A percentile compares a stretch with the other conserved stretches of the same genome.
These are phyloP conservation scores for Capsicum pubescens DNA, from an alignment of 257 asterid genomes.

Conservation along the genomic window DNA sequence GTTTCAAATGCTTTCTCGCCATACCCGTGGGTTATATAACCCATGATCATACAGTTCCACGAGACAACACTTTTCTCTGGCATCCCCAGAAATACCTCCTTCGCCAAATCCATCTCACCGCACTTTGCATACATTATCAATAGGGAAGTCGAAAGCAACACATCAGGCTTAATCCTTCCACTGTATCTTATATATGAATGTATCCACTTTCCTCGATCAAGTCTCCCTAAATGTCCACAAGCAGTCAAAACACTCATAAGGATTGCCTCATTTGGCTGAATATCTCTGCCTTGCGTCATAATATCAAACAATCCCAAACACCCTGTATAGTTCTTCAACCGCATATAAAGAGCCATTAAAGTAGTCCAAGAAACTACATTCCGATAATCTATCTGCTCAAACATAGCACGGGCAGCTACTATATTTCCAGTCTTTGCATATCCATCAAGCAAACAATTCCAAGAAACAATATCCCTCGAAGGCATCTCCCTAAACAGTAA, in stretches of 20 bases:
- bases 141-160: constrained; percentile 44
- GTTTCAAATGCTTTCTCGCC: constrained; percentile 48
- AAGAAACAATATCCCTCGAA: constrained; percentile 41
- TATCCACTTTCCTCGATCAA: constrained; percentile 48
- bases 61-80: constrained; percentile 44
- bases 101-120: constrained; percentile 44
- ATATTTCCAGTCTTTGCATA: constrained; percentile 38
- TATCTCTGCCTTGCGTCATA: constrained; percentile 40
- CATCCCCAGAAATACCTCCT: constrained; percentile 45
- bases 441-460: constrained; percentile 53
- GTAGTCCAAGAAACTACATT: constrained; percentile 50
- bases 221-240: constrained; percentile 47
- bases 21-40: constrained; percentile 43
- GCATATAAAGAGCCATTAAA: constrained; percentile 48
- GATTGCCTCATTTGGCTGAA: constrained; percentile 48
- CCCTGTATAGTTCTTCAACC: constrained; percentile 37
- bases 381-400: constrained; percentile 41
- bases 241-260: constrained; percentile 50
- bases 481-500: constrained; percentile 39
- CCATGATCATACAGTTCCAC: constrained; percentile 56
- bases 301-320: constrained; percentile 45
- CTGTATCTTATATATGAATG: constrained; percentile 39
- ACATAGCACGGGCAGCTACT: constrained; percentile 37
- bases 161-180: constrained; percentile 37
- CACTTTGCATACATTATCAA: constrained; percentile 48